phyloP scores from a whole-genome alignment of 805 yeast species.

The Tetrapisispora nanseiensis region DNA sequence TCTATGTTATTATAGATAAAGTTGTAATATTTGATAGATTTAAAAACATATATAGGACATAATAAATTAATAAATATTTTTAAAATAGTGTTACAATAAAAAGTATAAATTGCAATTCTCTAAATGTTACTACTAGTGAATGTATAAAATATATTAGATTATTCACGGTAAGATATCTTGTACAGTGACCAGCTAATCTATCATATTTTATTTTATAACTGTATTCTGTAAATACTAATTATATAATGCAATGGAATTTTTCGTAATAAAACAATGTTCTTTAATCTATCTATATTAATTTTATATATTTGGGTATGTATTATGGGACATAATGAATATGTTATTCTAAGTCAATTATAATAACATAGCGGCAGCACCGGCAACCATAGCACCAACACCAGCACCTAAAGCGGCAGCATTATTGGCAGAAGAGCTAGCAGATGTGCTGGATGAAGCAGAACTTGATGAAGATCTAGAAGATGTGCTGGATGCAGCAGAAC shows the following conservation, averaged over 20 bases:
- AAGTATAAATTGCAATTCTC: not conserved
- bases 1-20: constrained; percentile 6
- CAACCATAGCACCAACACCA: constrained; percentile 4
- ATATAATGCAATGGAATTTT: not conserved
- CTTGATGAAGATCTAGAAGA: not conserved
- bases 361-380: constrained; percentile 5
- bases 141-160: too few relatives aligned
- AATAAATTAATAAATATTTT: too few relatives aligned
- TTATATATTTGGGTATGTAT: not conserved
- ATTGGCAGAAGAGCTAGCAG: constrained; percentile 1
- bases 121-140: too few relatives aligned
- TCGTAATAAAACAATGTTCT: not conserved
- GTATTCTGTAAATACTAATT: not conserved
- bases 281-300: not conserved
- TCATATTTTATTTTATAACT: too few relatives aligned
- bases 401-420: constrained; percentile 3
- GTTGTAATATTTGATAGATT: not conserved
- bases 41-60: not conserved
- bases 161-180: too few relatives aligned
- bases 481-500: not conserved
- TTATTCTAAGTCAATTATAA: not conserved
- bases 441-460: constrained; percentile 1
- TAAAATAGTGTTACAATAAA: too few relatives aligned
- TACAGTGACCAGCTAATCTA: too few relatives aligned
- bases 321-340: too few relatives aligned